These are phyloP conservation scores for Ziziphus jujuba DNA, from an alignment of 306 rosid species.

Conservation along the genomic window DNA sequence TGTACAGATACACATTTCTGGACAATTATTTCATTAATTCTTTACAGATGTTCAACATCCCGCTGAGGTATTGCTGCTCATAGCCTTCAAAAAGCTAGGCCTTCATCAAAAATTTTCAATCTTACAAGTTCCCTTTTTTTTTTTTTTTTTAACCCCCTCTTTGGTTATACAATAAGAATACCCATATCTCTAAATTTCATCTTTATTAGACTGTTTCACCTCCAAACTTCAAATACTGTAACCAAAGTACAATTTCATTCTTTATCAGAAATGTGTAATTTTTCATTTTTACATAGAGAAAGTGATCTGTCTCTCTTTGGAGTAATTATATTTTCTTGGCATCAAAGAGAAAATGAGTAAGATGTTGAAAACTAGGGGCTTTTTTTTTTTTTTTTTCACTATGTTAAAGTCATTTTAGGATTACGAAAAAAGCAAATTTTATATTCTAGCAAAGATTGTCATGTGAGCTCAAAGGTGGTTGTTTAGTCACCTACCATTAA, in stretches of 20 bases:
- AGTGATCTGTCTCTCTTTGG: conserved; percentile 31
- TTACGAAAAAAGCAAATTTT: conserved; percentile 38
- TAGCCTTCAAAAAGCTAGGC: conserved; percentile 29
- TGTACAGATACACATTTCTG: conserved; percentile 50
- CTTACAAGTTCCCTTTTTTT: conserved; percentile 14
- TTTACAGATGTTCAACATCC: conserved; percentile 43
- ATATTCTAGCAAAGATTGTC: conserved; percentile 48
- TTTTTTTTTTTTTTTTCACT: conserved; percentile 10
- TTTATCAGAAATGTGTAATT: conserved; percentile 14
- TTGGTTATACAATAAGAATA: conserved; percentile 26
- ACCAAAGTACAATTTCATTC: conserved; percentile 14
- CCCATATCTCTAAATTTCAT: conserved; percentile 19
- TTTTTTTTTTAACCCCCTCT: background rate
- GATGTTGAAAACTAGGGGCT: conserved; percentile 46
- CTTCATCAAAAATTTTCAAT: conserved; percentile 13
- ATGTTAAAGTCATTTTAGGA: conserved; percentile 36
- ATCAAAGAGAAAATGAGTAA: conserved; percentile 59
- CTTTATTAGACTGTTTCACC: conserved; percentile 25
- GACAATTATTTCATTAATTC: conserved; percentile 72
- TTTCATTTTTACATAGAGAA: conserved; percentile 26
- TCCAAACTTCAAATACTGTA: conserved; percentile 22
- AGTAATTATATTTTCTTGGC: conserved; percentile 52
- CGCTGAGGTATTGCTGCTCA: conserved; percentile 36
- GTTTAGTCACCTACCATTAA: conserved; percentile 96
- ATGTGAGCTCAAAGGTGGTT: conserved; percentile 75